A percentile compares a stretch with the other conserved stretches of the same genome.
Evolutionary conservation across 306 rosid genomes (phyloP).

Genomic region (Rosa persica): DNA sequence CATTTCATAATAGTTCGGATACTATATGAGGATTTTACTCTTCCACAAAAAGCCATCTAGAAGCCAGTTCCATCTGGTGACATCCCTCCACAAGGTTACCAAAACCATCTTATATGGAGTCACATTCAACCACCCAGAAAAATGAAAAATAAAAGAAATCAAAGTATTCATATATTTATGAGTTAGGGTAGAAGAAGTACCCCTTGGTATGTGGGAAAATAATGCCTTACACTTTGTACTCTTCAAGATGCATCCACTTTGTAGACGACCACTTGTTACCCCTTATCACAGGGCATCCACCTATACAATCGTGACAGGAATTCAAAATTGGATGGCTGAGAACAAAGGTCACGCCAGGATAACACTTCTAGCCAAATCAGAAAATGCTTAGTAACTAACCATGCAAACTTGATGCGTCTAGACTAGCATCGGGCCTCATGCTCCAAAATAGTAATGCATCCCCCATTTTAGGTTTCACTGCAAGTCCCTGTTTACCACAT

Average conservation of each 20-base stretch:
- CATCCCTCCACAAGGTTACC: neutral
- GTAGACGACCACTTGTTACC: constrained; percentile 94
- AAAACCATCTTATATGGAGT: neutral
- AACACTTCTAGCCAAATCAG: neutral
- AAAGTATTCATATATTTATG: neutral
- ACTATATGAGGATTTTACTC: too few species aligned
- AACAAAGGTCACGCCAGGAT: neutral
- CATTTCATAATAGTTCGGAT: too few species aligned
- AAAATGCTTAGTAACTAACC: constrained; percentile 45
- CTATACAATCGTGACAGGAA: constrained; percentile 40
- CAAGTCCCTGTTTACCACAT: constrained; percentile 74
- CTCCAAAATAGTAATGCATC: constrained; percentile 91
- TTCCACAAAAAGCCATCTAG: neutral
- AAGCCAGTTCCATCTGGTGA: neutral
- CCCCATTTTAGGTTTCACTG: constrained; percentile 87
- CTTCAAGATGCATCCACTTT: constrained; percentile 83
- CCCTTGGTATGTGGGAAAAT: constrained; percentile 12
- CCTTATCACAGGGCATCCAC: constrained; percentile 86
- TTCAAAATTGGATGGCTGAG: neutral
- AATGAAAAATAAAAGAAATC: neutral
- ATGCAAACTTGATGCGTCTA: constrained; percentile 87
- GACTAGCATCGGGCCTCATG: constrained; percentile 74
- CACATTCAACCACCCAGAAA: neutral
- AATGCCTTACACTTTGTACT: constrained; percentile 48
- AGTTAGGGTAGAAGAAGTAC: constrained; percentile 25